Evolutionary conservation across 768 basidiomycete genomes (phyloP).

Genomic region (Asterophora parasitica): DNA sequence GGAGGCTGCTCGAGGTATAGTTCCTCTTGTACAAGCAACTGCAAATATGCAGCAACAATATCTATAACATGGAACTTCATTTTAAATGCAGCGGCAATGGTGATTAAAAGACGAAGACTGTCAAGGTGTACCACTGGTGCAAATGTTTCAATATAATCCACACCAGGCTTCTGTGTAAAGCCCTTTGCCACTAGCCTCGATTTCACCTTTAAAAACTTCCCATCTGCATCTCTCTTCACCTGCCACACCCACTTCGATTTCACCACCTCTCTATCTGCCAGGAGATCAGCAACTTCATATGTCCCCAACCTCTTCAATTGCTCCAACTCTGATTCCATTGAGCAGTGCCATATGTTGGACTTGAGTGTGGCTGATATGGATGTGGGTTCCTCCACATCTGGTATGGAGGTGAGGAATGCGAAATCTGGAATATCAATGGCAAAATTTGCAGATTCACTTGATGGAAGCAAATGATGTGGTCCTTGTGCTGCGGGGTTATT

Average conservation of each 20-base stretch:
- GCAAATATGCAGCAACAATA: constrained; percentile 27
- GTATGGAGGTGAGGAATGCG: constrained; percentile 8
- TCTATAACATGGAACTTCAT: constrained; percentile 37
- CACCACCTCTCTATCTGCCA: constrained; percentile 19
- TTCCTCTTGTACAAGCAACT: too few relatives aligned
- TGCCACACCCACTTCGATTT: constrained; percentile 29
- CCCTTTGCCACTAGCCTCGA: constrained; percentile 28
- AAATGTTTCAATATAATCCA: constrained; percentile 29
- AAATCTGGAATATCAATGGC: background rate
- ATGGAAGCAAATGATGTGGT: background rate
- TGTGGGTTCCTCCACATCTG: constrained; percentile 4
- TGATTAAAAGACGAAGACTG: constrained; percentile 25
- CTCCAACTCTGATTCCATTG: constrained; percentile 23
- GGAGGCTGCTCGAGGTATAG: constrained; percentile 35
- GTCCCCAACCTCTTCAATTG: constrained; percentile 24
- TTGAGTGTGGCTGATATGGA: too few relatives aligned
- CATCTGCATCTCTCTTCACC: constrained; percentile 29
- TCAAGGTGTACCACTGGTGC: constrained; percentile 30
- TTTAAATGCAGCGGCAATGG: constrained; percentile 35
- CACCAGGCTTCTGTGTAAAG: constrained; percentile 20
- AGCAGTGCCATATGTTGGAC: constrained; percentile 17
- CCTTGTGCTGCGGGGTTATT: constrained; percentile 3
- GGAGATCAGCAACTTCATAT: constrained; percentile 23
- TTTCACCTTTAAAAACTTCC: constrained; percentile 27
- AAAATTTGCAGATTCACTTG: background rate